Evolutionary conservation across 73 alveolate genomes (phyloP), one percentile per base, ranked within the genome.

Genomic region (Paramecium primaurelia): DNA sequence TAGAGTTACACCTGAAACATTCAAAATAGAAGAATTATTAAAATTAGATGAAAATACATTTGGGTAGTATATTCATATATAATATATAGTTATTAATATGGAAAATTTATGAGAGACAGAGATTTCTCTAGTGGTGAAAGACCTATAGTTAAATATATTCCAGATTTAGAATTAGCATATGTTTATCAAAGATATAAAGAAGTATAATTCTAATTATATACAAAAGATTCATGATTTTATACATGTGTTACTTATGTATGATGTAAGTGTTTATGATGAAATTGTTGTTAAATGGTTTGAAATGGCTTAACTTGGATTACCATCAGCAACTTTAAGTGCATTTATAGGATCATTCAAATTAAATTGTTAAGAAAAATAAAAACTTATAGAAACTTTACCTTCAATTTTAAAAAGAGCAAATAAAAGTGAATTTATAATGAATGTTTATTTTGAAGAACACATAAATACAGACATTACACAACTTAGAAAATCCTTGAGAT

Each of bases 111-210:
- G 94, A 85, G 58, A 8, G 90, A 68, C 45, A 68, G 91, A 71
- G 77, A 40, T 16, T 89, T 89, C 49, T 45, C 80, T 8, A 89
- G 94, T 26, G 49, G 59, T 28, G 94, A 89, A 71, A 71, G 94
- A 73, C 94, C 94, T 0, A 71, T 71, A 26, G 94, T 89, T 36
- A 89, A 64, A 40, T 89, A 89, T 71, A 89, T 89, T 51, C 91
- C 90, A 34, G 86, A 89, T 71, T 45, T 71, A 20, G 94, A 89
- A 89, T 32, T 89, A n/a, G 94, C 94, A 16, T 89, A 71, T 47
- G 88, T 89, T 11, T 89, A 89, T 89, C 58, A 89, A 89, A 89
- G 94, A 89, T 89, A 89, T 83, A 89, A 89, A 64, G 94, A 89
- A 60, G 93, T 87, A 60, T 36, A 18, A 60, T 34, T 1, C 0